phyloP scores from a whole-genome alignment of 2,329 filamentous ascomycete genomes.

The Exophiala calicioides region DNA sequence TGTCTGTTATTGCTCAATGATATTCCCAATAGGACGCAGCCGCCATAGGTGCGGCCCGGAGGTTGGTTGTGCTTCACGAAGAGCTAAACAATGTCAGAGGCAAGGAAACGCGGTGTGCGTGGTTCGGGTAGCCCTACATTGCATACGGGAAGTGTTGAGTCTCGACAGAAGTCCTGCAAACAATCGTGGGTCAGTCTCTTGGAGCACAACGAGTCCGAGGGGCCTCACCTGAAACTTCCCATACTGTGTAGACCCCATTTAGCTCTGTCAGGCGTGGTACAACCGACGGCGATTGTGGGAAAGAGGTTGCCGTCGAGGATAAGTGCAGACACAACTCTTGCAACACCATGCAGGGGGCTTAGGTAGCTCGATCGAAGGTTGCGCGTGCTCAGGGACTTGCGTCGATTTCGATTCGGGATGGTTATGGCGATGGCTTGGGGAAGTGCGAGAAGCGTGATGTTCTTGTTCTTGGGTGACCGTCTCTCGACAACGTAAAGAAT shows the following conservation, averaged over 20 bases:
- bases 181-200: conserved; percentile 31
- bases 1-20: conserved; percentile 63
- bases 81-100: conserved; percentile 53
- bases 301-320: not conserved
- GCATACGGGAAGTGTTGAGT: conserved; percentile 80
- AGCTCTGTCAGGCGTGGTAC: conserved; percentile 11
- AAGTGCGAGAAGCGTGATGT: too few species aligned
- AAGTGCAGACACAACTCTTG: conserved; percentile 12
- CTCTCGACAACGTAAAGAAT: too few species aligned
- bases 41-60: conserved; percentile 53
- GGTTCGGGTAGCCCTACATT: conserved; percentile 63
- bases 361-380: too few species aligned
- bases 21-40: conserved; percentile 77
- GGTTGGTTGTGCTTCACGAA: conserved; percentile 63
- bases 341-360: conserved; percentile 10
- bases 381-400: too few species aligned
- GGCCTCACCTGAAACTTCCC: conserved; percentile 59
- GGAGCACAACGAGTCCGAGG: not conserved
- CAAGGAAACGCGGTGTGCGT: not conserved
- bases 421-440: too few species aligned
- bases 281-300: not conserved
- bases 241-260: conserved; percentile 57
- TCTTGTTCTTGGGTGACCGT: too few species aligned
- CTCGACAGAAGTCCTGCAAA: conserved; percentile 73
- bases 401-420: too few species aligned